Conservation (phyloP, 306 rosid species). For the Prunus mongolica region DNA sequence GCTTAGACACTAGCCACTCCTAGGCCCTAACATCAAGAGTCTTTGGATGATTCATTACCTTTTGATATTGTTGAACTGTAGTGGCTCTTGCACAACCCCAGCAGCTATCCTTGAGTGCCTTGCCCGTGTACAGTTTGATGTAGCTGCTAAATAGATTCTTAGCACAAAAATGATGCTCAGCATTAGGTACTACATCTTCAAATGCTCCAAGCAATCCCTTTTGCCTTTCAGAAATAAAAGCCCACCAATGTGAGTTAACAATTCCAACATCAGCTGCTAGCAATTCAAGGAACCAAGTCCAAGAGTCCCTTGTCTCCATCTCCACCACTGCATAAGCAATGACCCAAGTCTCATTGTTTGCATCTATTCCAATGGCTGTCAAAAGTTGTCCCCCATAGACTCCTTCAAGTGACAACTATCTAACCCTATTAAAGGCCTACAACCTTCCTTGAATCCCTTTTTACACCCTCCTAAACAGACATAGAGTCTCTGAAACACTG, state of each 20-base stretch:
- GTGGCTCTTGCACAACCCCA: too few species aligned
- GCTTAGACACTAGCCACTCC: too few species aligned
- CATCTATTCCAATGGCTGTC: neutral
- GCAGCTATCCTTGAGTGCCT: too few species aligned
- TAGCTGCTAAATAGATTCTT: too few species aligned
- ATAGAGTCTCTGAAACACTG: neutral
- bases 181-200: too few species aligned
- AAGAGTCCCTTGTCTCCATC: neutral
- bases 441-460: neutral
- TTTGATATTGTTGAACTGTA: too few species aligned
- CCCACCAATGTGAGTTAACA: neutral
- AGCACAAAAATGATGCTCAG: too few species aligned
- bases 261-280: neutral
- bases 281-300: neutral
- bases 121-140: too few species aligned
- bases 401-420: neutral
- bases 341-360: neutral
- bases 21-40: too few species aligned
- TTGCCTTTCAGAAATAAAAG: neutral
- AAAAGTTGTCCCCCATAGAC: neutral
- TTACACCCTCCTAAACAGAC: neutral
- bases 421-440: neutral
- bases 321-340: neutral
- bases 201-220: neutral
- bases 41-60: too few species aligned